Conservation (phyloP, 2,329 filamentous ascomycete species). For the Fusarium proliferatum region DNA sequence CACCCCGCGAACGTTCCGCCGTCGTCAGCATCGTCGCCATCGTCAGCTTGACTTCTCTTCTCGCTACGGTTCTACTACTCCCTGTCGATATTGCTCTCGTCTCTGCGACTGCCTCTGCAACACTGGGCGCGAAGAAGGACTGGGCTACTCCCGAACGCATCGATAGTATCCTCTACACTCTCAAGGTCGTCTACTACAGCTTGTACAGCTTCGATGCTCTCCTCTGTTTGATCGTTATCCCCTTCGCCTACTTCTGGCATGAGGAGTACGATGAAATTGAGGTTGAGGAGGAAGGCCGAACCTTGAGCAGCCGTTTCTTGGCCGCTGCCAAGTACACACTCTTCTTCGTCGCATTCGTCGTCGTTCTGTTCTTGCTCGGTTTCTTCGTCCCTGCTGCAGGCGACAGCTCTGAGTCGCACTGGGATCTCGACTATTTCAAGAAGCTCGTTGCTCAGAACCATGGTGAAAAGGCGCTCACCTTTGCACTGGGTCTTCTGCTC, state of each 20-base stretch:
- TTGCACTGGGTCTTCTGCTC: slow-evolving; percentile 88
- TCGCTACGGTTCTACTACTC: slow-evolving; percentile 91
- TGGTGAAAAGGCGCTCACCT: slow-evolving; percentile 91
- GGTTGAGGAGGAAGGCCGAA: slow-evolving; percentile 83
- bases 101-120: slow-evolving; percentile 83
- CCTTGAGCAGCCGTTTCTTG: slow-evolving; percentile 76
- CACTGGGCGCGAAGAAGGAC: slow-evolving; percentile 85
- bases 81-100: slow-evolving; percentile 96
- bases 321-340: slow-evolving; percentile 92
- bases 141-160: slow-evolving; percentile 91
- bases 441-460: slow-evolving; percentile 81
- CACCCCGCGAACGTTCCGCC: slow-evolving; percentile 84
- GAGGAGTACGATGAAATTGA: slow-evolving; percentile 97
- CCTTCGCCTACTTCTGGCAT: slow-evolving; percentile 98
- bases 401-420: slow-evolving; percentile 71
- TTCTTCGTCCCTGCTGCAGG: slow-evolving; percentile 91
- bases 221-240: slow-evolving; percentile 88
- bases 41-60: slow-evolving; percentile 84
- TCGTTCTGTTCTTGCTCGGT: slow-evolving; percentile 88
- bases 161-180: slow-evolving; percentile 78
- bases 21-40: slow-evolving; percentile 87
- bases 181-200: slow-evolving; percentile 91
- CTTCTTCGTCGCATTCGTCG: slow-evolving; percentile 81
- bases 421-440: slow-evolving; percentile 93
- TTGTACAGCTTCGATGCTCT: slow-evolving; percentile 93